Base-by-base conservation (phyloP, 2,329 filamentous ascomycete species). In the Tricladium varicosporioides region DNA sequence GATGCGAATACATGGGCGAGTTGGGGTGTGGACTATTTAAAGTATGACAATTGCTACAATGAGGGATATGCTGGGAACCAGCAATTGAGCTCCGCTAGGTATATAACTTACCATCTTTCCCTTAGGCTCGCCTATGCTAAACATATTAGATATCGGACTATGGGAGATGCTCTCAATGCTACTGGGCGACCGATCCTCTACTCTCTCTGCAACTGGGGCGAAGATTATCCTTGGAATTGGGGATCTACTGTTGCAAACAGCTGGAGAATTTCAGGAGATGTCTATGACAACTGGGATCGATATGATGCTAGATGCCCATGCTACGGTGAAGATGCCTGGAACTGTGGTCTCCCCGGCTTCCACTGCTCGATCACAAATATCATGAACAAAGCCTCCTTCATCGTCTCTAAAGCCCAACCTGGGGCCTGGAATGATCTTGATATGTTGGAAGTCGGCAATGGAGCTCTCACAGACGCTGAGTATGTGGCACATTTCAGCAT, bases 31-130 rank as follows among this genome's bases (percentile, higher is more conserved):
- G 76, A 79, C 65, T 80, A 80, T 60, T 65, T 80, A 18, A 80
- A 82, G 65, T 82, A 82, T 62, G 80, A 83, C 68, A 83, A 83
- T 64, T 83, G 80, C 70, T 81, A 75, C 66, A 81, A 82, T 60
- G 72, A 77, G 58, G 80, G 80, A 7, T 75, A 79, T 54, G 76
- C 74, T n/a, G 80, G 79, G 63, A 70, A 67, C 60, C 69, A 60
- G 56, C 66, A 53, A 63, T 67, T 70, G 57, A 79, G 59, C 22
- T 79, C 77, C 4, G 59, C 60, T 15, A 78, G 79, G 65, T 66
- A 48, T 27, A 10, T 44, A 22, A 11, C 4, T 7, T 36, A 8
- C 47, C 8, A 27, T 27, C 22, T 27, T 27, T 4, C 22, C 7
- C 22, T n/a, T n/a, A n/a, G n/a, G n/a, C n/a, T n/a, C n/a, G n/a